phyloP scores from a whole-genome alignment of 106 monocot genomes.

The Narthecium ossifragum region DNA sequence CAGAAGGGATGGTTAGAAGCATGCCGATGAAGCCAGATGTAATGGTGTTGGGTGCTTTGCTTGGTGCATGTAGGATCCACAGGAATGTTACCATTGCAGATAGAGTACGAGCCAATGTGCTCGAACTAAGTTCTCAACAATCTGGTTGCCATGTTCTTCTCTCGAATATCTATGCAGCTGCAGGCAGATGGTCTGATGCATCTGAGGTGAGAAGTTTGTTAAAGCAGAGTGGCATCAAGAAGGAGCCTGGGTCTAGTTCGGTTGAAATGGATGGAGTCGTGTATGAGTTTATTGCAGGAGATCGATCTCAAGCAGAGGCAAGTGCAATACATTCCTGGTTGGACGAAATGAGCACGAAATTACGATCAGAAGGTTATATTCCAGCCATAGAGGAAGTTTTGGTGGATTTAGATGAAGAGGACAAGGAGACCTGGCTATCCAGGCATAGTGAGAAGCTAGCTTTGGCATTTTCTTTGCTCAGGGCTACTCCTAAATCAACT shows the following conservation, averaged over 20 bases:
- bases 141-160: conserved; percentile 59
- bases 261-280: conserved; percentile 40
- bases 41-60: conserved; percentile 52
- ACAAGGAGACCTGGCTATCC: conserved; percentile 29
- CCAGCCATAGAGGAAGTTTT: conserved; percentile 27
- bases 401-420: conserved; percentile 27
- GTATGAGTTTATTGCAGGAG: conserved; percentile 32
- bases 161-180: conserved; percentile 66
- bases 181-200: conserved; percentile 58
- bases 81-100: conserved; percentile 38
- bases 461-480: conserved; percentile 12
- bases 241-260: conserved; percentile 56
- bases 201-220: conserved; percentile 31
- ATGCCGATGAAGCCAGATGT: conserved; percentile 71
- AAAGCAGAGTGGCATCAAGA: conserved; percentile 36
- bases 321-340: conserved; percentile 22
- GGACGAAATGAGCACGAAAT: conserved; percentile 14
- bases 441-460: conserved; percentile 40
- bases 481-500: background rate
- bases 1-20: conserved; percentile 29
- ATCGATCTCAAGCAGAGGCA: conserved; percentile 11
- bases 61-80: conserved; percentile 68
- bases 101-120: conserved; percentile 29
- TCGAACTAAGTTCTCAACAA: conserved; percentile 22
- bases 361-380: conserved; percentile 21